Percentiles rank a stretch among this genome's conserved stretches.
phyloP scores from a whole-genome alignment of 148 eudicot genomes.

The Arbutus unedo region DNA sequence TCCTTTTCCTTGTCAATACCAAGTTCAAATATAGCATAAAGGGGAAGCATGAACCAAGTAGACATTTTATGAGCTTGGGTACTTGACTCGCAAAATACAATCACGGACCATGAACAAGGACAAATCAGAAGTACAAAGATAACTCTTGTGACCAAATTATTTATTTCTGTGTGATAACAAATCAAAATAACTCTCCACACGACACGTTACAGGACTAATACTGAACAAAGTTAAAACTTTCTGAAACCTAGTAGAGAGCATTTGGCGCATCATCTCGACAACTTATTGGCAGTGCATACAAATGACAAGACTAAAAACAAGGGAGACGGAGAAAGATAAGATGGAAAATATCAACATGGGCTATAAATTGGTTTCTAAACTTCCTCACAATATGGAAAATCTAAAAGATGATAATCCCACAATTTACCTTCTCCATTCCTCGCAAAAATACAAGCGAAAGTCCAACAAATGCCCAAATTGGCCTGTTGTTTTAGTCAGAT shows the following conservation, averaged over 20 bases:
- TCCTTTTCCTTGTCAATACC: background rate
- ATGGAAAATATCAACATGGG: conserved; percentile 12
- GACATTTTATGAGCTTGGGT: background rate
- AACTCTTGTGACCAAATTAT: background rate
- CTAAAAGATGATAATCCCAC: background rate
- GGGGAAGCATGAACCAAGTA: background rate
- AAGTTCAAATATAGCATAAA: background rate
- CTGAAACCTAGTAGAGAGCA: conserved; percentile 12
- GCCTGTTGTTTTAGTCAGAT: conserved; percentile 48
- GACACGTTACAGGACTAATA: background rate
- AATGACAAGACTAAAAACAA: conserved; percentile 13
- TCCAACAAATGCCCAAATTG: conserved; percentile 15
- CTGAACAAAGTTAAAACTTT: conserved; percentile 9
- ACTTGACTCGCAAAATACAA: background rate
- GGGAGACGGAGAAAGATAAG: conserved; percentile 11
- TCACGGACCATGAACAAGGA: background rate
- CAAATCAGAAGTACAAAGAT: background rate
- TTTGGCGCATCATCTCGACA: background rate
- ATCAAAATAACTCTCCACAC: conserved; percentile 4
- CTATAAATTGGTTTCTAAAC: conserved; percentile 11
- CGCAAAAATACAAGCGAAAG: conserved; percentile 2
- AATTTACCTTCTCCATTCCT: conserved; percentile 12
- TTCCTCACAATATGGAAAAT: background rate
- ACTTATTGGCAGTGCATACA: conserved; percentile 18
- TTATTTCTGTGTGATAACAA: background rate